Conservation (phyloP, 179 eudicot genomes). For the Silene vulgaris region DNA sequence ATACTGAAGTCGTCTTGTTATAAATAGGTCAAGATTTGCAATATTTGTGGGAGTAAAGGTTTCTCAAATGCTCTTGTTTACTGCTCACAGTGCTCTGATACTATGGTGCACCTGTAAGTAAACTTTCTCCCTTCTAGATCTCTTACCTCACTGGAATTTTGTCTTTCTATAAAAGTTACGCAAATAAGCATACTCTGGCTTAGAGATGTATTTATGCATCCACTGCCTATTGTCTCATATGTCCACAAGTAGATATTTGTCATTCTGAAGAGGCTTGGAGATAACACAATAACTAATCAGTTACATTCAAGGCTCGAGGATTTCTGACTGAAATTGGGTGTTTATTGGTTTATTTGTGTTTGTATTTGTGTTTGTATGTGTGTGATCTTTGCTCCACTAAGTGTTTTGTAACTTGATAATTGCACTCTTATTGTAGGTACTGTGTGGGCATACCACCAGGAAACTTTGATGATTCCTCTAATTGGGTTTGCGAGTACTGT, state of each 20-base stretch:
- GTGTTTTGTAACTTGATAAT: background rate
- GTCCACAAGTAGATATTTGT: background rate
- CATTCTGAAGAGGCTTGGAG: background rate
- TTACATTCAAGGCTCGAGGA: background rate
- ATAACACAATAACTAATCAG: background rate
- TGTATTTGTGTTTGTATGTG: background rate
- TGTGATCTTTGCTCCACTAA: background rate
- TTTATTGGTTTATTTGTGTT: background rate
- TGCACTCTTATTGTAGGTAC: background rate
- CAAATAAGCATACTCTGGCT: background rate
- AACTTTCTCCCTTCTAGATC: background rate
- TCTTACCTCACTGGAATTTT: background rate
- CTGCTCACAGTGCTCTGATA: slow-evolving; percentile 13
- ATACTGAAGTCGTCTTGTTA: background rate
- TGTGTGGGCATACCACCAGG: slow-evolving; percentile 9
- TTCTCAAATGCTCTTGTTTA: slow-evolving; percentile 14
- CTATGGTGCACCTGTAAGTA: slow-evolving; percentile 18
- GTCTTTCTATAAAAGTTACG: background rate
- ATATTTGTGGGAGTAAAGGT: slow-evolving; percentile 6
- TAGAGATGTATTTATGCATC: background rate
- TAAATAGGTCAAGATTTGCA: slow-evolving; percentile 15
- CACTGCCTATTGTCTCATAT: background rate
- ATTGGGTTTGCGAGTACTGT: slow-evolving; percentile 15
- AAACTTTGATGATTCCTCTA: background rate
- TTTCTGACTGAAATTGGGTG: background rate